Percentiles rank a stretch among this genome's conserved stretches.
Conservation (phyloP, 2,329 filamentous ascomycete genomes). For the Torrubiellomyces zombiae region DNA sequence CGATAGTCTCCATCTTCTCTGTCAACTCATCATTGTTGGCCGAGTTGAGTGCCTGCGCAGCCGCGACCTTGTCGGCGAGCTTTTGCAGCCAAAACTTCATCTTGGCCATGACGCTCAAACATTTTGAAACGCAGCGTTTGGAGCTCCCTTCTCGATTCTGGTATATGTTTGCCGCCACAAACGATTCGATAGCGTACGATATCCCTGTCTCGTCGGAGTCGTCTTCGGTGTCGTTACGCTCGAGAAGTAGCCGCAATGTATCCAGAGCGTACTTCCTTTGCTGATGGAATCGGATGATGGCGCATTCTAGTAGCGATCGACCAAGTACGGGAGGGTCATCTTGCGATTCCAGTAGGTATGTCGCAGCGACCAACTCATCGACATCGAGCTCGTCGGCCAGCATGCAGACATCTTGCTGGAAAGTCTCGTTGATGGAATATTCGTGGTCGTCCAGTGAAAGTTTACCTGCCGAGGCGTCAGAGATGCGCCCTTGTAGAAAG, state of each 20-base stretch:
- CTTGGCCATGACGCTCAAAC: conserved; percentile 57
- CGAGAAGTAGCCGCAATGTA: conserved; percentile 63
- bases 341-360: conserved; percentile 57
- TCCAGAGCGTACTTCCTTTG: conserved; percentile 70
- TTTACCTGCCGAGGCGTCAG: conserved; percentile 41
- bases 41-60: conserved; percentile 58
- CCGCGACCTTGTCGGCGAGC: conserved; percentile 60
- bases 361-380: conserved; percentile 73
- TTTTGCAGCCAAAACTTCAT: conserved; percentile 63
- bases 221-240: conserved; percentile 38
- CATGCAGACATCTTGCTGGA: conserved; percentile 65
- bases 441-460: conserved; percentile 55
- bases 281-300: conserved; percentile 77
- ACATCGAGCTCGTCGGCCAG: conserved; percentile 79
- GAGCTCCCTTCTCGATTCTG: conserved; percentile 20
- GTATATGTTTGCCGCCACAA: conserved; percentile 17
- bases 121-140: conserved; percentile 54
- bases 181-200: conserved; percentile 17
- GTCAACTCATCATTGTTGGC: conserved; percentile 29
- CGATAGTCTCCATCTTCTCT: conserved; percentile 60
- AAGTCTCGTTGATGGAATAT: conserved; percentile 71
- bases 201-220: conserved; percentile 28
- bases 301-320: conserved; percentile 57
- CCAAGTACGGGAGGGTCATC: conserved; percentile 52
- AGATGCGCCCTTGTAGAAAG: conserved; percentile 1